Percentiles rank a stretch among this genome's conserved stretches.
Conservation (phyloP, 345 rosid genomes). For the Sonneratia alba region DNA sequence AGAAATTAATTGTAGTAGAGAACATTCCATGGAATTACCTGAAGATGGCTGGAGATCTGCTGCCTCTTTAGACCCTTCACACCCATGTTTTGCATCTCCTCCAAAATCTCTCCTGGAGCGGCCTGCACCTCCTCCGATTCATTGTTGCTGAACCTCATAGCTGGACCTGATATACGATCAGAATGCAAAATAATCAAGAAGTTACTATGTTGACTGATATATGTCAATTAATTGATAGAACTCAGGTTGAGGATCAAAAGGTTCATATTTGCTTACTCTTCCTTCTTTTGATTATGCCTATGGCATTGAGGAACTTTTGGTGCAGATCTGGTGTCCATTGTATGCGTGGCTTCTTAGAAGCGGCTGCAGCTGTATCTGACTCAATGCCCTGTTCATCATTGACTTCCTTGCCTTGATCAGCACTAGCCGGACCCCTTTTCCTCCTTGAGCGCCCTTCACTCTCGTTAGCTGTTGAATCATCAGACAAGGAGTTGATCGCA, state of each 20-base stretch:
- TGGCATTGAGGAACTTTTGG: neutral
- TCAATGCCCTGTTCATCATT: neutral
- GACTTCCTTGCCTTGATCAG: neutral
- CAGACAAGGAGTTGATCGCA: neutral
- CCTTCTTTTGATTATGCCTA: neutral
- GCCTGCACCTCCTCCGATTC: neutral
- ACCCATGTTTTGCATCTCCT: conserved; percentile 26
- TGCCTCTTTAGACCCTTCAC: conserved; percentile 20
- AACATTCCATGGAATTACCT: conserved; percentile 12
- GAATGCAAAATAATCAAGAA: neutral
- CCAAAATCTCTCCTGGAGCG: conserved; percentile 34
- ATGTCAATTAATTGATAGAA: no score
- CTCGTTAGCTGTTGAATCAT: neutral
- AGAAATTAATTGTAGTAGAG: neutral
- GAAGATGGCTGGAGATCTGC: conserved; percentile 34
- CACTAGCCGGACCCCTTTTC: neutral
- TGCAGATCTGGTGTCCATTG: neutral
- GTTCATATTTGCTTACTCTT: neutral
- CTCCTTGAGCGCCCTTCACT: neutral
- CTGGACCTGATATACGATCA: neutral
- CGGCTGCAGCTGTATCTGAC: neutral
- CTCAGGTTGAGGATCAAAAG: neutral
- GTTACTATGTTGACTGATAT: neutral
- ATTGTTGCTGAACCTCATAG: conserved; percentile 11
- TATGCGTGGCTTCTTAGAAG: neutral